Evolutionary conservation across 2,329 filamentous ascomycete species (phyloP), one percentile per base, ranked within the genome.

Genomic region (Periconia macrospinosa): DNA sequence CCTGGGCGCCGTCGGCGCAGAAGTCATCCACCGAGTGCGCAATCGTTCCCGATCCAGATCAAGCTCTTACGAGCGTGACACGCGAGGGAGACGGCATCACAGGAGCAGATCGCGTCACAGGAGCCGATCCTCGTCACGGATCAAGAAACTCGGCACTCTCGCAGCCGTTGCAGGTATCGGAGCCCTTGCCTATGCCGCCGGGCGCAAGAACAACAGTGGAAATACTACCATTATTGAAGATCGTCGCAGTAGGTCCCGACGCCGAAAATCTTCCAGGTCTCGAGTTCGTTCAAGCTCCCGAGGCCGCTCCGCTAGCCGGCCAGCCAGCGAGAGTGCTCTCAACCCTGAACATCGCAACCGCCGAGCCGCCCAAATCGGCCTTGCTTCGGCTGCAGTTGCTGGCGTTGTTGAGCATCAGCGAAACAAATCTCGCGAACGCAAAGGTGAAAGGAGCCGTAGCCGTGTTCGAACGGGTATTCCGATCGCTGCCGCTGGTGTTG

Each of bases 121-220:
- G 47, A 65, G 66, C 54, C 61, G 70, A 42, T 73, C 70, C 50
- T 63, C 63, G 47, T 75, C 72, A 6, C 78, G 79, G 23, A 75
- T 75, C 2, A 81, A 80, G 66, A 81, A 81, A 42, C 66, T 86
- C 10, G 80, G 83, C 40, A 82, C 83, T 37, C 77, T 85, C 47
- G 85, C 83, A 15, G 84, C 83, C 23, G 75, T 87, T 45, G 85
- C 84, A 44, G 83, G 81, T 45, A 81, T 83, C 17, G 83, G 84
- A 30, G 83, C 83, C 42, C 74, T 85, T 51, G 84, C 83, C 15
- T 85, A 82, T 58, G 78, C 78, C 41, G 71, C 77, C 30, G 69
- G 71, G 15, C 76, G 76, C 49, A 80, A 79, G 43, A 73, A 76
- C 52, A 79, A 79, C n/a, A n/a, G n/a, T 52, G 69, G 66, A 53